Evolutionary conservation across 192 early-diverging fungal genomes (phyloP), one percentile per base, ranked within the genome.

Genomic region (Backusella luteola): DNA sequence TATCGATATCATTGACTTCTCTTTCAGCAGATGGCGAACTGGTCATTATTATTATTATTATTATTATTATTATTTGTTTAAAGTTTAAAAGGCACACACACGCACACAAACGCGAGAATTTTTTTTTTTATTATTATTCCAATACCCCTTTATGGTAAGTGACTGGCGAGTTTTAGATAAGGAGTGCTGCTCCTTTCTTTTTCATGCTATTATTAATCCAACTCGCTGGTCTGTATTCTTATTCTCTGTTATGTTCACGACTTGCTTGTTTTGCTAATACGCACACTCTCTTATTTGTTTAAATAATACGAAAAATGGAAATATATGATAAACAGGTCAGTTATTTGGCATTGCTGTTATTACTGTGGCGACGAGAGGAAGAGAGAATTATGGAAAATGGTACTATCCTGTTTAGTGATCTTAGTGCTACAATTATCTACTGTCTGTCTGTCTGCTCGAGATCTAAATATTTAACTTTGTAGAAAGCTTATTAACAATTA

Each of bases 11-110:
- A 14, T 9, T 29, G 9, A 29, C 56, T 63, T 63, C 35, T 39
- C 21, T 69, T 38, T 41, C 38, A n/a, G 35, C 41, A 36, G 68
- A 69, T 41, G 68, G 68, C 11, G 68, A 69, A 11, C 56, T 63
- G 8, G 56, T 63, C 56, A 63, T 63, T 63, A 12, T 63, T 63
- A 6, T 12, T 59, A 9, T 26, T 59, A 11, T 26, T 26, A n/a
- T n/a, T n/a, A 6, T 53, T 59, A 9, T 26, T 59, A 11, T 14
- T 29, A 6, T 53, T 32, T 53, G 17, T 53, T 53, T 53, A 39
- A 53, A 19, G 42, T 26, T 23, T 26, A 26, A 59, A 59, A 56
- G 1, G n/a, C 19, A 19, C 17, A 53, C 52, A 53, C 17, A 21
- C n/a, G 23, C 23, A 59, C 46, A 49, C 19, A 59, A 59, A 59